Evolutionary conservation across 768 basidiomycete genomes (phyloP).

Genomic region (Tephrocybe sp.): DNA sequence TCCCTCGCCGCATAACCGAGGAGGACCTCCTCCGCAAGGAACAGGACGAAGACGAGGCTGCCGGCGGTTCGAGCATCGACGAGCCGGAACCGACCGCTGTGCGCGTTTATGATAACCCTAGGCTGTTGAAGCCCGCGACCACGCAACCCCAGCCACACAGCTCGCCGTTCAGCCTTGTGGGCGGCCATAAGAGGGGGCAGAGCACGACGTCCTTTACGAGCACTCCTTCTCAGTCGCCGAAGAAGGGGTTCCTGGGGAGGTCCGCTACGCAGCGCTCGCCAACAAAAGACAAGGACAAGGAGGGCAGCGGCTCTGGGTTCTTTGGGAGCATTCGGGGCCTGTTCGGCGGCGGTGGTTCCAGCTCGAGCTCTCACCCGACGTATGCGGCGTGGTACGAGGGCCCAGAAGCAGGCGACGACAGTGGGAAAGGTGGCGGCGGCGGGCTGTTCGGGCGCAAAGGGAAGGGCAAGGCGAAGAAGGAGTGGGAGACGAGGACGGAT

Average conservation of each 20-base stretch:
- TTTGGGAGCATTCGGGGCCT: constrained; percentile 48
- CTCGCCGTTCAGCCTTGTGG: background rate
- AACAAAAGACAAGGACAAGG: background rate
- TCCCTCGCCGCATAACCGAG: constrained; percentile 34
- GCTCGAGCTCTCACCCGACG: constrained; percentile 8
- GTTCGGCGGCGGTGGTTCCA: constrained; percentile 26
- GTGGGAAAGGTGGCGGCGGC: too few species aligned
- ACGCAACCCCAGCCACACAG: too few species aligned
- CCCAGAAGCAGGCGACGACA: background rate
- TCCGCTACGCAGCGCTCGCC: background rate
- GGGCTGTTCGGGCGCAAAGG: constrained; percentile 3
- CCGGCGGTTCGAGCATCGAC: constrained; percentile 34
- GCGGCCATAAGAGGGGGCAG: background rate
- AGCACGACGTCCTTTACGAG: background rate
- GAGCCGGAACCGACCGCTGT: constrained; percentile 29
- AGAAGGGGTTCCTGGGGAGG: constrained; percentile 2
- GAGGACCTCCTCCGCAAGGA: constrained; percentile 23
- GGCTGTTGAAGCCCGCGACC: constrained; percentile 39
- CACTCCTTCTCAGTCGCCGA: background rate
- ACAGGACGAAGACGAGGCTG: constrained; percentile 23
- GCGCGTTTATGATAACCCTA: constrained; percentile 56
- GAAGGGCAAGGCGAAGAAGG: constrained; percentile 5
- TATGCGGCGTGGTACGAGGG: background rate
- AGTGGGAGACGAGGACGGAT: constrained; percentile 26
- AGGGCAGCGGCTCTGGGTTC: constrained; percentile 23